Base-by-base conservation (phyloP, 257 asterid genomes). In the Verbascum thapsus region DNA sequence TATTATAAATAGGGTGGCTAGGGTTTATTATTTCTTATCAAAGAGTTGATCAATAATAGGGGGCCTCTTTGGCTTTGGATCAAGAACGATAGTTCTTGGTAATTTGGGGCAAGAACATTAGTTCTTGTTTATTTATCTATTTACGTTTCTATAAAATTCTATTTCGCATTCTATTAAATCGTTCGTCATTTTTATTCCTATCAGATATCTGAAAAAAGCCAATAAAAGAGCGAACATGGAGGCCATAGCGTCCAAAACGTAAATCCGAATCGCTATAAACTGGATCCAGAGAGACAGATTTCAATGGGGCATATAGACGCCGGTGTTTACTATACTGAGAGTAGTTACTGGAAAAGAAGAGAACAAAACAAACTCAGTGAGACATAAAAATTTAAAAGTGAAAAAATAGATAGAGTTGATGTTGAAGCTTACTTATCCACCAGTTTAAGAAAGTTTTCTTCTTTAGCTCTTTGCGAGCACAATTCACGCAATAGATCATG, bases 401-500 rank as follows among this genome's bases (percentile, higher is more conserved):
- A 61, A 16, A 50, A 35, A 57, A 20, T 26, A 45, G 50, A 38
- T 16, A 15, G 52, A 7, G 9, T 20, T 3, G 10, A 7, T 8
- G 35, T 10, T 37, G 17, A 30, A 45, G 39, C 70, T 52, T 47
- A 47, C 75, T 22, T 3, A 10, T 63, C 18, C 6, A 51, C 18
- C 34, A 15, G 7, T 20, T 58, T 26, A 30, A 44, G 11, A 26
- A 70, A 63, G 50, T 38, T 18, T 48, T 63, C 54, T 20, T 48
- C 67, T 16, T 48, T 12, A 1, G 50, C 51, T 45, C 23, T 53
- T 48, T 8, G 43, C 35, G 53, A 26, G 26, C 63, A 65, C 70
- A 65, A 23, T 32, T 65, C 70, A 53, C 19, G 56, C 63, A 53
- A 16, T 10, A 62, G 68, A 34, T 62, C 57, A 34, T 62, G 68